These are phyloP conservation scores for Ophiognomonia clavigignenti-juglandacearum DNA, from an alignment of 2,329 filamentous ascomycete genomes.

Conservation along the genomic window DNA sequence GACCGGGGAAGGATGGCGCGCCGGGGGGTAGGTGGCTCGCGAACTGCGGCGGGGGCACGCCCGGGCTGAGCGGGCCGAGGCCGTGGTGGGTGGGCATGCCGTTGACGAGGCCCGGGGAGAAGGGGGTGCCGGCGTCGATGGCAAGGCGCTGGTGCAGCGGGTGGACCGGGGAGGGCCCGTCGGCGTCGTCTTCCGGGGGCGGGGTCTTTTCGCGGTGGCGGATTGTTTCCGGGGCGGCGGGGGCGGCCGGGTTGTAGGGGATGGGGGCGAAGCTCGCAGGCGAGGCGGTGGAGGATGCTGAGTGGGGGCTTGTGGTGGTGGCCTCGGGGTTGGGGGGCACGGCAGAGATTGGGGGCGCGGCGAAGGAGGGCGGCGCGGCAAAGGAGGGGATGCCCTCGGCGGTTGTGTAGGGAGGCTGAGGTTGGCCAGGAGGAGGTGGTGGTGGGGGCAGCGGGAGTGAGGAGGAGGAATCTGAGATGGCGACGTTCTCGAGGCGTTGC, in stretches of 20 bases:
- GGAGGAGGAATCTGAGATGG: slow-evolving; percentile 53
- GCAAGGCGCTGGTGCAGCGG: slow-evolving; percentile 54
- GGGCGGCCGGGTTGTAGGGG: slow-evolving; percentile 76
- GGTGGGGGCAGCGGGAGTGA: slow-evolving; percentile 15
- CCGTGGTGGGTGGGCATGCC: slow-evolving; percentile 33
- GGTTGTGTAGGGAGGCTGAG: slow-evolving; percentile 9
- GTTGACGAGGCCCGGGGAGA: slow-evolving; percentile 41
- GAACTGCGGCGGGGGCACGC: slow-evolving; percentile 30
- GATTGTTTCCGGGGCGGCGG: slow-evolving; percentile 67
- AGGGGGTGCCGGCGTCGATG: slow-evolving; percentile 49
- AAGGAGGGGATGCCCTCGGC: too few species aligned
- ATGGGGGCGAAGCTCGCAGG: slow-evolving; percentile 60
- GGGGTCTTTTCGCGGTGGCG: slow-evolving; percentile 75
- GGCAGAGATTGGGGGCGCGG: slow-evolving; percentile 35
- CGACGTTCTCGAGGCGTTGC: slow-evolving; percentile 67
- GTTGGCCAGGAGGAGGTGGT: slow-evolving; percentile 7
- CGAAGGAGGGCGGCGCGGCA: slow-evolving; percentile 36
- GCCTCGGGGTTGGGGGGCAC: slow-evolving; percentile 20
- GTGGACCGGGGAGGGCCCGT: too few species aligned
- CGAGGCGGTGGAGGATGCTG: slow-evolving; percentile 24
- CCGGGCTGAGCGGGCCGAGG: slow-evolving; percentile 37
- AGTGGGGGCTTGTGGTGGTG: slow-evolving; percentile 25
- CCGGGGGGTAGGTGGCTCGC: slow-evolving; percentile 34
- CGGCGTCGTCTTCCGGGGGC: slow-evolving; percentile 63
- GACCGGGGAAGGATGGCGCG: slow-evolving; percentile 35